Evolutionary conservation across 2,329 filamentous ascomycete species (phyloP).

Genomic region (Trichoderma guizhouense): DNA sequence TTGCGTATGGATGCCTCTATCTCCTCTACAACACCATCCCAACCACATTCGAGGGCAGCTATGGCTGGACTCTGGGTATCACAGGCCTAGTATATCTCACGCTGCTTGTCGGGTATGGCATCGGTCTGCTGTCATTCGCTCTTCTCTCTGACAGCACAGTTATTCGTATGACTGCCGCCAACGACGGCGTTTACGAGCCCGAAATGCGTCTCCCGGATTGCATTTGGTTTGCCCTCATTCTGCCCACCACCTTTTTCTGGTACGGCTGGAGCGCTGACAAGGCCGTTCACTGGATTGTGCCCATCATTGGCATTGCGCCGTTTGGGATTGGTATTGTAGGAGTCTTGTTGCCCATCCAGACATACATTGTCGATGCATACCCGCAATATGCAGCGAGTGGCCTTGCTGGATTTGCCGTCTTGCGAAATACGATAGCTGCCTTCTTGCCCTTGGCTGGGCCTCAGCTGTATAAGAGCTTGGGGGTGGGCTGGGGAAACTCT

Average conservation of each 20-base stretch:
- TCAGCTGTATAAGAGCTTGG: constrained; percentile 60
- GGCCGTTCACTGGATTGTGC: constrained; percentile 33
- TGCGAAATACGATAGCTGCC: constrained; percentile 58
- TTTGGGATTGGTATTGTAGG: constrained; percentile 7
- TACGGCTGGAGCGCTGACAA: constrained; percentile 35
- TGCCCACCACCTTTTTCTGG: constrained; percentile 36
- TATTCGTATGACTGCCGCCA: constrained; percentile 36
- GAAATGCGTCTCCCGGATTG: constrained; percentile 36
- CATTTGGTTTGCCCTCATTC: constrained; percentile 31
- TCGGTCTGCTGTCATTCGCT: not conserved
- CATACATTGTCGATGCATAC: constrained; percentile 35
- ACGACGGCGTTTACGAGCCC: constrained; percentile 19
- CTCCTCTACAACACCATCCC: constrained; percentile 40
- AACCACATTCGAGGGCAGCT: constrained; percentile 41
- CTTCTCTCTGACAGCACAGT: constrained; percentile 37
- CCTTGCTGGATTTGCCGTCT: constrained; percentile 30
- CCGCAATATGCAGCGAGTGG: constrained; percentile 22
- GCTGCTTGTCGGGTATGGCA: not conserved
- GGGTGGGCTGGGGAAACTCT: constrained; percentile 54
- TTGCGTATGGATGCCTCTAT: constrained; percentile 7
- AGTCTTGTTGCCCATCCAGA: constrained; percentile 38
- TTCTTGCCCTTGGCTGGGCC: constrained; percentile 66
- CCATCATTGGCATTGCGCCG: constrained; percentile 33
- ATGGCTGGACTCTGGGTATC: constrained; percentile 9
- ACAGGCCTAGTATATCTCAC: constrained; percentile 1